A percentile compares a stretch with the other conserved stretches of the same genome.
These are phyloP conservation scores for Globisporangium orthogonon DNA, from an alignment of 352 stramenopile species.

Conservation along the genomic window DNA sequence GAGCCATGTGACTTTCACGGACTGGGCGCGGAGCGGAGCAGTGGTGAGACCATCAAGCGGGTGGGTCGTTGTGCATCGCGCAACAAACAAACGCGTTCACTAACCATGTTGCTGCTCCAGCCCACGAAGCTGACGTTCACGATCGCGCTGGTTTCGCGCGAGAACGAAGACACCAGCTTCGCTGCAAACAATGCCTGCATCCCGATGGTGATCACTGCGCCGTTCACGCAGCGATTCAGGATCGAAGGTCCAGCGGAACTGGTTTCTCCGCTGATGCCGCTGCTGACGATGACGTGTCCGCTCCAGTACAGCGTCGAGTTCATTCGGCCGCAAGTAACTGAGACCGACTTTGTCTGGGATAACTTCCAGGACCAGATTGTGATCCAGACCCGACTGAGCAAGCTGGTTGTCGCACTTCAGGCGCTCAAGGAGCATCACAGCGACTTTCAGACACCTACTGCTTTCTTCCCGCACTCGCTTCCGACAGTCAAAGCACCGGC, in stretches of 20 bases:
- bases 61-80: background rate
- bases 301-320: constrained; percentile 36
- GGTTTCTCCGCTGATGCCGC: constrained; percentile 13
- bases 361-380: constrained; percentile 69
- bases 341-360: constrained; percentile 48
- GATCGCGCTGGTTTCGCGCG: constrained; percentile 6
- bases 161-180: background rate
- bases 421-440: constrained; percentile 17
- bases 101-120: background rate
- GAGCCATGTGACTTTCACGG: constrained; percentile 12
- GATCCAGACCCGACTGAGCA: constrained; percentile 48
- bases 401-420: constrained; percentile 32
- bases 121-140: constrained; percentile 1
- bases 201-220: constrained; percentile 43
- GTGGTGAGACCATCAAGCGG: constrained; percentile 6
- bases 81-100: background rate
- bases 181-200: constrained; percentile 3
- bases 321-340: constrained; percentile 16
- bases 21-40: constrained; percentile 12
- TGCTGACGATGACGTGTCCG: constrained; percentile 17
- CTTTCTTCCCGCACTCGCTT: constrained; percentile 24
- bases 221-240: constrained; percentile 41
- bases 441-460: too few relatives aligned
- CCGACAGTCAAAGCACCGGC: constrained; percentile 33
- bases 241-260: constrained; percentile 10